phyloP scores from a whole-genome alignment of 306 rosid species.

The Arachis stenosperma region DNA sequence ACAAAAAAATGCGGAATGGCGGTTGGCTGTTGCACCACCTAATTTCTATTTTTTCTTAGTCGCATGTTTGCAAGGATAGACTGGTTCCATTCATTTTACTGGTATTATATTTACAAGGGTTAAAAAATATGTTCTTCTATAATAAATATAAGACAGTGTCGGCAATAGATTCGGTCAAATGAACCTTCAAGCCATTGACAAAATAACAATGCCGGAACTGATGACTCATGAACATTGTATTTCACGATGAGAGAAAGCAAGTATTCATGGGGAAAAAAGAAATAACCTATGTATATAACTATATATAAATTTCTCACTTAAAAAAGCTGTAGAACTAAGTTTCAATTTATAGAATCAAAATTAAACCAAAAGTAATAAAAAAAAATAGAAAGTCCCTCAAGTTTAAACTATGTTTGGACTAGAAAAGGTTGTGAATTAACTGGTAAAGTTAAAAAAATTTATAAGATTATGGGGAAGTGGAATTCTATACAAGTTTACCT shows the following conservation, averaged over 20 bases:
- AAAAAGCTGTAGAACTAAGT: not conserved
- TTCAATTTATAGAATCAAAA: conserved; percentile 35
- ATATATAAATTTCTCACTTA: conserved; percentile 1
- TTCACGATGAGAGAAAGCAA: not conserved
- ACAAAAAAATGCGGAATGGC: not conserved
- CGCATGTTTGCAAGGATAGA: not conserved
- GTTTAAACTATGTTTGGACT: not conserved
- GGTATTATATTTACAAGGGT: not conserved
- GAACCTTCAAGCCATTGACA: conserved; percentile 9
- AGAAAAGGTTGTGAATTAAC: not conserved
- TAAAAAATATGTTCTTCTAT: conserved; percentile 5
- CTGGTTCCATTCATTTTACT: not conserved
- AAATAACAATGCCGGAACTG: conserved; percentile 12
- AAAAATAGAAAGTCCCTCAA: conserved; percentile 22
- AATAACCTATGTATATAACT: not conserved
- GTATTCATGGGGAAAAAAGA: not conserved
- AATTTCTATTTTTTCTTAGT: not conserved
- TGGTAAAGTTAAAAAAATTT: too few relatives aligned
- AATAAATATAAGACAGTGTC: not conserved
- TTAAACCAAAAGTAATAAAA: not conserved
- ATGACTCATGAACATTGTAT: conserved; percentile 21
- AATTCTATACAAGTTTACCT: not conserved
- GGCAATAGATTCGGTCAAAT: conserved; percentile 24
- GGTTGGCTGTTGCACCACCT: not conserved
- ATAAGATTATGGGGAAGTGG: too few relatives aligned